Conservation (phyloP, 208 protist genomes). For the Strigomonas culicis region DNA sequence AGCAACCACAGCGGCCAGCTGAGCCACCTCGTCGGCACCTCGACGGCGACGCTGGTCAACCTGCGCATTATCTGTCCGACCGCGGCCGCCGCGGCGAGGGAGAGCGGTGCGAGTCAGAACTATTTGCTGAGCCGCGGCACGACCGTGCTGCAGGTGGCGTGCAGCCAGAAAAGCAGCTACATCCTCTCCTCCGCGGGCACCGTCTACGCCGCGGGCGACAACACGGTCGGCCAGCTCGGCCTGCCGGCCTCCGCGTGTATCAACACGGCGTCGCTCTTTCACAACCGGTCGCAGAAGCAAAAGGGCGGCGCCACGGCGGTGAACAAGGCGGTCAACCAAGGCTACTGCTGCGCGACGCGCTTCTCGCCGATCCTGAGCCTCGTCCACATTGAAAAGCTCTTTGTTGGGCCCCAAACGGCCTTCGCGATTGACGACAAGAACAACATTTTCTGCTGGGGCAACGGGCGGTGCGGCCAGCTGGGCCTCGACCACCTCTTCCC, state of each 20-base stretch:
- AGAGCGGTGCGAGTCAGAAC: not conserved
- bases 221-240: constrained; percentile 67
- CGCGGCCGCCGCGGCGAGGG: no score
- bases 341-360: constrained; percentile 6
- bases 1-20: constrained; percentile 77
- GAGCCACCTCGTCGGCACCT: constrained; percentile 53
- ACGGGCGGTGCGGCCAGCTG: not conserved
- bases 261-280: not conserved
- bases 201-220: constrained; percentile 75
- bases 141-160: constrained; percentile 47
- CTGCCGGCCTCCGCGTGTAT: constrained; percentile 14
- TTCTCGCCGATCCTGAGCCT: constrained; percentile 2
- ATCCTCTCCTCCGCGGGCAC: constrained; percentile 48
- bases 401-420: no score
- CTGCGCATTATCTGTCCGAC: no score
- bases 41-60: constrained; percentile 49
- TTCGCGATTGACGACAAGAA: no score
- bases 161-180: constrained; percentile 60
- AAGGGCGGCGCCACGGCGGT: not conserved
- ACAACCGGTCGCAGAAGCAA: not conserved
- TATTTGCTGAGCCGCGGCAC: constrained; percentile 10
- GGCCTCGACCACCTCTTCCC: not conserved
- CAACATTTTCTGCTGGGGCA: not conserved
- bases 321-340: constrained; percentile 8
- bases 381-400: not conserved